Evolutionary conservation across 192 early-diverging fungal species (phyloP), one percentile per base, ranked within the genome.

Genomic region (Jimgerdemannia flammicorona): DNA sequence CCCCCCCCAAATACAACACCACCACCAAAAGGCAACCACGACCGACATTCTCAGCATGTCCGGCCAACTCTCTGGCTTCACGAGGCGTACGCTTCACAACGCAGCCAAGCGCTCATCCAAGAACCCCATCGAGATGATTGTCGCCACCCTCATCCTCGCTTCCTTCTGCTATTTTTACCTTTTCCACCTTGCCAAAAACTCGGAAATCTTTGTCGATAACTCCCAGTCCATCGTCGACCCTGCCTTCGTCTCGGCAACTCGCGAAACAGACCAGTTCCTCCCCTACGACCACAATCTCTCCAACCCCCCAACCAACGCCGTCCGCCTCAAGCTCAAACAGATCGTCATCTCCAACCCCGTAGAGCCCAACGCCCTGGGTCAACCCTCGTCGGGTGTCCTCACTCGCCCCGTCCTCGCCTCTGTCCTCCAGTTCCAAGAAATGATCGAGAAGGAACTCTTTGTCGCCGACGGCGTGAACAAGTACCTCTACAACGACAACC

Each of bases 121-220:
- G 73, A 90, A 91, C 80, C 94, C 94, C 66, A 93, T 95, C 72
- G 94, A 95, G 82, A 89, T 87, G 72, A 93, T 95, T 72, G 87
- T 87, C 54, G 79, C 88, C 70, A 88, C 87, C 71, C 80, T 92
- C 54, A 84, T 95, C 64, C 77, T 94, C 19, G 93, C 92, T 40
- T 89, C 91, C 14, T 95, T 90, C 77, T 85, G 87, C 41, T 95
- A 94, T 79, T 91, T 93, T 79, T 90, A 88, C 8, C 84, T 95
- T 29, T 90, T 92, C 83, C 87, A 93, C 78, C 85, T 90, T 8
- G 86, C 90, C 44, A 80, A 88, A 65, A 86, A 89, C 66, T 92
- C 91, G 49, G 89, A 89, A 66, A 84, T 90, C 68, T 92, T 93
- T 66, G 77, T 80, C 67, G 84, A 81, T 40, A 79, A 72, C 19